Evolutionary conservation across 805 yeast species (phyloP), one percentile per base, ranked within the genome.

Genomic region (Yarrowia hollandica): DNA sequence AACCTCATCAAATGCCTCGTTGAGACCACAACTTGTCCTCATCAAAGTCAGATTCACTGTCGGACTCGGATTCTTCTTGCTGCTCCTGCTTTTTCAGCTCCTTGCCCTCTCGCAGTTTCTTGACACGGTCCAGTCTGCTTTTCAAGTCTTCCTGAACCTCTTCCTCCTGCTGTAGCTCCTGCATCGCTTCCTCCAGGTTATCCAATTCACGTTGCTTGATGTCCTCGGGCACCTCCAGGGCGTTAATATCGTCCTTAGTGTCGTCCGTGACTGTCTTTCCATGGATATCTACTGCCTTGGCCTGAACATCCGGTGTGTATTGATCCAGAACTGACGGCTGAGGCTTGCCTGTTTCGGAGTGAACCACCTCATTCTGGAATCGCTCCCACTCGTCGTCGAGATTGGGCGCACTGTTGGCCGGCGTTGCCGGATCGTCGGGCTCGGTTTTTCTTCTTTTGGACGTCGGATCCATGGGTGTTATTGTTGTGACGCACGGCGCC

Each of bases 311-410:
- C 3, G 55, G 30, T 1, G 22, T 22, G n/a, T 48, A 48, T 21
- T 30, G 30, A 30, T 48, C 55, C 30, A 48, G 39, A 4, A 48
- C 39, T n/a, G 55, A 48, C 1, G 55, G 55, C 25, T 16, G 15
- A 5, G 26, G 28, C 8, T 30, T 31, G n/a, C 19, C 3, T 8
- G 25, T 30, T 16, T 30, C 39, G 7, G 39, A 15, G 6, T 48
- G 14, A 10, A 41, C 39, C 6, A 48, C 55, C 39, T 48, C 55
- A 22, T 21, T 31, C 39, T 48, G 55, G 30, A 48, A 48, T 11
- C 55, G 55, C 5, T 31, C 55, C 55, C 55, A 48, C 22, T 48
- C 55, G 19, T 48, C 55, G 11, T 48, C 55, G 22, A 48, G 38
- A 18, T 41, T 14, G n/a, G 30, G 9, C 3, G 21, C 31, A 6